phyloP scores from a whole-genome alignment of 164 flowering plant species.

The Paratinospora sagittata region DNA sequence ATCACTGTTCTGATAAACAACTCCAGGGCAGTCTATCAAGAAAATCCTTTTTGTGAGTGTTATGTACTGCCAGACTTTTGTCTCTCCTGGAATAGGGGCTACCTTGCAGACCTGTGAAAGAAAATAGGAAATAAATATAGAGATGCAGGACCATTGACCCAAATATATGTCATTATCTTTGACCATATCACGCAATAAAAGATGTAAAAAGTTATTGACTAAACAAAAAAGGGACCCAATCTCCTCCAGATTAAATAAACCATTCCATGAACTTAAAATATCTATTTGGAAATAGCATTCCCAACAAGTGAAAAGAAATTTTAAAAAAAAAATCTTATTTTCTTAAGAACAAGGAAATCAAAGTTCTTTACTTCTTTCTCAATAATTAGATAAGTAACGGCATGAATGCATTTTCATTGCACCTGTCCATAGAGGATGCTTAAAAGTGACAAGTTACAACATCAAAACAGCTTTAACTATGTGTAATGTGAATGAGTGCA shows the following conservation, averaged over 20 bases:
- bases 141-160: not conserved
- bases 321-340: no score
- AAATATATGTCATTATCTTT: not conserved
- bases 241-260: no score
- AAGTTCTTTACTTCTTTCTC: not conserved
- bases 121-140: constrained; percentile 13
- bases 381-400: not conserved
- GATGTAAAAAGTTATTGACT: no score
- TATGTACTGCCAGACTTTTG: constrained; percentile 97
- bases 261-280: not conserved
- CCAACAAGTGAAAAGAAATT: no score
- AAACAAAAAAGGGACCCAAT: not conserved
- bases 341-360: not conserved
- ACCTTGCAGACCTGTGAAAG: constrained; percentile 83
- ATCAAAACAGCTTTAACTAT: not conserved
- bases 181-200: not conserved
- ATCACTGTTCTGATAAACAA: constrained; percentile 86
- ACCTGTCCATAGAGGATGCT: not conserved
- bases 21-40: constrained; percentile 98
- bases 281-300: not conserved
- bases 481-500: no score
- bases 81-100: constrained; percentile 99
- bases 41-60: constrained; percentile 93
- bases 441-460: not conserved
- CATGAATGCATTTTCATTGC: not conserved